Evolutionary conservation across 2,329 filamentous ascomycete species (phyloP), one percentile per base, ranked within the genome.

Genomic region (Cadophora luteo-olivacea): DNA sequence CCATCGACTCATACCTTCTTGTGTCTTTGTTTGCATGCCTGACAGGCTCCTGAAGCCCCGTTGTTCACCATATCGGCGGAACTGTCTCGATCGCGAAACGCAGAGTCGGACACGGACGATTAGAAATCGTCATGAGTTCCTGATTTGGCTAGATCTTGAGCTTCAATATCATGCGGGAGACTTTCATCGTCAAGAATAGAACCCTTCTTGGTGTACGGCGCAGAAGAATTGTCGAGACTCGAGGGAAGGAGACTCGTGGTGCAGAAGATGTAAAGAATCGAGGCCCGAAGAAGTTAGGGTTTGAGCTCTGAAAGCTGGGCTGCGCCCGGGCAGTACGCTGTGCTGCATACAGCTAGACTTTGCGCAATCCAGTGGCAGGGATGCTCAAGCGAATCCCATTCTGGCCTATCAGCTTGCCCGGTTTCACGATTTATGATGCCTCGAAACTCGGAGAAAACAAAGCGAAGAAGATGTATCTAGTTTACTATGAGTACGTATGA

Each of bases 11-110:
- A 9, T 61, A 48, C 58, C 58, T 61, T 61, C 38, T 61, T 61
- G 24, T 61, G 58, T 24, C 58, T 45, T 12, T 61, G 58, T 22
- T 61, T 61, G 22, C 58, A 61, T 25, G 58, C 58, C 36, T 61
- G 58, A 33, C 58, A 61, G 14, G 38, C 58, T 32, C 12, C 22
- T 19, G 58, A 61, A 48, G 58, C 38, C 4, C 58, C 58, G 16
- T 61, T 61, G n/a, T 61, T 61, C 58, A 61, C 58, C 58, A 61
- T 61, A 16, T 49, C 25, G 12, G 9, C 12, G 11, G 25, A 22
- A 48, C 22, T 61, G 14, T 12, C 24, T 19, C 19, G 1, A 22
- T 1, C 41, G 12, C 25, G 9, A 19, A 12, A 11, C 24, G 9
- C n/a, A 45, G 38, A 48, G 38, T 48, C 24, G n/a, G 55, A 41